Evolutionary conservation across 2,329 filamentous ascomycete genomes (phyloP).

Genomic region (Fusarium sp.): DNA sequence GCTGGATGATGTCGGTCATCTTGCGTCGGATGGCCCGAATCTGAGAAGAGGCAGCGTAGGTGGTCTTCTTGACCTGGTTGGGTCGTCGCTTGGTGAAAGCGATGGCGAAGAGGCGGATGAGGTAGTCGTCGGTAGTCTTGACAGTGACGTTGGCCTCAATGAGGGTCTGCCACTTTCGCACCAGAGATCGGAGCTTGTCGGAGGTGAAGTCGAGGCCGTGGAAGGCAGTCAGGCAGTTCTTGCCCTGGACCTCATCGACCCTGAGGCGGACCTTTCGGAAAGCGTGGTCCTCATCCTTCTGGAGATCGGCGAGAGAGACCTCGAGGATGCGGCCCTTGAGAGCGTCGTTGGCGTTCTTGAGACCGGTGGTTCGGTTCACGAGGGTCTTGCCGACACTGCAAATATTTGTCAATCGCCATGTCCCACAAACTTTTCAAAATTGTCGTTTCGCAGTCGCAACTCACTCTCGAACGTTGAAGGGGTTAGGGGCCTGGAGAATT

Average conservation of each 20-base stretch:
- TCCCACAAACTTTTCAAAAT: slow-evolving; percentile 30
- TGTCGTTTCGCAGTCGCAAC: slow-evolving; percentile 57
- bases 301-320: slow-evolving; percentile 97
- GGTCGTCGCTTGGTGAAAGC: slow-evolving; percentile 99
- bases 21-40: slow-evolving; percentile 99
- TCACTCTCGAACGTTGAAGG: slow-evolving; percentile 98
- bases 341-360: slow-evolving; percentile 99
- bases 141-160: slow-evolving; percentile 99
- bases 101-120: slow-evolving; percentile 98
- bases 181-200: slow-evolving; percentile 98
- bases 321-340: slow-evolving; percentile 99
- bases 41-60: slow-evolving; percentile 96
- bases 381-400: slow-evolving; percentile 98
- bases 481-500: slow-evolving; percentile 82
- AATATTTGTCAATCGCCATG: slow-evolving; percentile 38
- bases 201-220: slow-evolving; percentile 99
- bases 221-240: slow-evolving; percentile 99
- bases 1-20: slow-evolving; percentile 99
- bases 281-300: slow-evolving; percentile 99
- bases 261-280: slow-evolving; percentile 99
- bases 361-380: slow-evolving; percentile 98
- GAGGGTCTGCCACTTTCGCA: slow-evolving; percentile 99
- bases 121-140: slow-evolving; percentile 99
- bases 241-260: slow-evolving; percentile 98
- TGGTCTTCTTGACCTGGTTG: slow-evolving; percentile 99